Conservation (phyloP, 805 yeast genomes). For the Ogataea haglerorum region DNA sequence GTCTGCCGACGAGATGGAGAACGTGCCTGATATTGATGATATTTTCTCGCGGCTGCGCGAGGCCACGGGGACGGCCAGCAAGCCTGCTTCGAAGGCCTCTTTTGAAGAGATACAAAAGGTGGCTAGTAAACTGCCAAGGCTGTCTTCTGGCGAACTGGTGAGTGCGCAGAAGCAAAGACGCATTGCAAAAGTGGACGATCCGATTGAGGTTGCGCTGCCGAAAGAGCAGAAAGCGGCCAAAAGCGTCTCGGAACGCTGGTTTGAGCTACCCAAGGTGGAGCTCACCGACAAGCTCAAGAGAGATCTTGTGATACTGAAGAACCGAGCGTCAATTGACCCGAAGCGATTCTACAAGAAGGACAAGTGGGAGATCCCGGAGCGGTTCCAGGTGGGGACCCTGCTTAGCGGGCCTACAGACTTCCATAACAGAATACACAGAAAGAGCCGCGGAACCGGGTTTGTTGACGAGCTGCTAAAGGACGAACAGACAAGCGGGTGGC, state of each 20-base stretch:
- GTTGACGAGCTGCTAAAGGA: conserved; percentile 82
- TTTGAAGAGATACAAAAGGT: conserved; percentile 30
- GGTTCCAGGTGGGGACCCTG: conserved; percentile 86
- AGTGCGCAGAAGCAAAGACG: conserved; percentile 10
- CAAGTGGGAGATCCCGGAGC: conserved; percentile 51
- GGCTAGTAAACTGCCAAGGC: conserved; percentile 31
- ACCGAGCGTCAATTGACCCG: conserved; percentile 90
- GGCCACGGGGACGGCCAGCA: conserved; percentile 4
- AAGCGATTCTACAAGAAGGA: conserved; percentile 92
- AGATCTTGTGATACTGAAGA: conserved; percentile 74
- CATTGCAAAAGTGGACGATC: conserved; percentile 38
- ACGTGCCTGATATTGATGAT: conserved; percentile 27
- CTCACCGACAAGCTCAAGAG: conserved; percentile 68
- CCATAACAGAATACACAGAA: conserved; percentile 64
- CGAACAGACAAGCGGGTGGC: conserved; percentile 64
- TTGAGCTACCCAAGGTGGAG: conserved; percentile 72
- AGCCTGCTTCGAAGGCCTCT: conserved; percentile 24
- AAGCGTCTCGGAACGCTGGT: conserved; percentile 66
- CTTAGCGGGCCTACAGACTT: conserved; percentile 79
- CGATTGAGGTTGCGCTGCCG: conserved; percentile 33
- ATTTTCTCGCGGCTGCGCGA: conserved; percentile 31
- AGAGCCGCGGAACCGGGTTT: conserved; percentile 71
- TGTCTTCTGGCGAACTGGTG: conserved; percentile 32
- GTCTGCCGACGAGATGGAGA: conserved; percentile 11
- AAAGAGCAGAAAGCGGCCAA: conserved; percentile 24